Evolutionary conservation across 257 asterid species (phyloP).

Genomic region (Solanum habrochaites): DNA sequence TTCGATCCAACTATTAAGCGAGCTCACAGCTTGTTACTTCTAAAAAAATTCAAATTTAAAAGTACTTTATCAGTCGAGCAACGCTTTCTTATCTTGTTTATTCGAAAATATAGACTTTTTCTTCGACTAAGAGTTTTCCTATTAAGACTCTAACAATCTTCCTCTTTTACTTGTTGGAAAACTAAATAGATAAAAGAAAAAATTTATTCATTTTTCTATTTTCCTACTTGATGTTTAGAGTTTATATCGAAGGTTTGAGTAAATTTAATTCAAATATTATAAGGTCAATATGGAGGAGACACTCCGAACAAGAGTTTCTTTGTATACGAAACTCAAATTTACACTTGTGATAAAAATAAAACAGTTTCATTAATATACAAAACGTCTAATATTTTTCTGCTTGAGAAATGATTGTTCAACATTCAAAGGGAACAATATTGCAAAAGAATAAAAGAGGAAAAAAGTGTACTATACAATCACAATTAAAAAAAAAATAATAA

Average conservation of each 20-base stretch:
- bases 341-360: too few species aligned
- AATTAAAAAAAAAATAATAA: background rate
- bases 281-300: fast-evolving
- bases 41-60: too few species aligned
- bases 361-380: too few species aligned
- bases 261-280: too few species aligned
- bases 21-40: background rate
- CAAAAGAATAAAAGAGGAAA: background rate
- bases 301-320: too few species aligned
- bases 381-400: too few species aligned
- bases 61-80: too few species aligned
- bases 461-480: background rate
- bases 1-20: background rate
- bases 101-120: too few species aligned
- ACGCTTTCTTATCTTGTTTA: background rate
- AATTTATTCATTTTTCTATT: background rate
- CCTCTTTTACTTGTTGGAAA: background rate
- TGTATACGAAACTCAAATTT: fast-evolving
- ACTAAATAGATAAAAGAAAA: background rate
- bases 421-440: background rate
- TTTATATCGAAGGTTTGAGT: too few species aligned
- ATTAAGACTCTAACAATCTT: background rate
- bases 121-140: background rate
- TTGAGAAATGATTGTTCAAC: background rate
- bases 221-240: too few species aligned